Conservation (phyloP, 176 grass and related monocot genomes). For the Juncus inflexus region DNA sequence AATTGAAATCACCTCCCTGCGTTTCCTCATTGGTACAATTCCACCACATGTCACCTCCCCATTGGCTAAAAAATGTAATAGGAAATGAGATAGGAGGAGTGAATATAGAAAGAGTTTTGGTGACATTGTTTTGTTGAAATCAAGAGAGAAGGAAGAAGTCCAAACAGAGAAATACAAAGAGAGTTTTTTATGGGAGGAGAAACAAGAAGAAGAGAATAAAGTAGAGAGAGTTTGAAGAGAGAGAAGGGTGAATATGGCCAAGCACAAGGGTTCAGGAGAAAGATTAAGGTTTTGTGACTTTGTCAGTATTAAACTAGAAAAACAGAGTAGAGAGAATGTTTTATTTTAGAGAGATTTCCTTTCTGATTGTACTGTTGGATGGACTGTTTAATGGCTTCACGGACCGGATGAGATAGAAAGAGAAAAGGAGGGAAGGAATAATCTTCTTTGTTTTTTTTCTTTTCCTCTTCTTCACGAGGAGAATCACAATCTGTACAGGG, state of each 20-base stretch:
- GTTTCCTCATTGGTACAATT: slow-evolving; percentile 39
- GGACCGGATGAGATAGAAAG: background rate
- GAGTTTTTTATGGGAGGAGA: slow-evolving; percentile 32
- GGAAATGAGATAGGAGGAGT: slow-evolving; percentile 2
- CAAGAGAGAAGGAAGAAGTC: background rate
- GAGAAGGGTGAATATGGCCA: slow-evolving; percentile 24
- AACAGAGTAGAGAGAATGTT: background rate
- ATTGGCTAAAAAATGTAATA: slow-evolving; percentile 14
- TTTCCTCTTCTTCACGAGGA: too few relatives aligned
- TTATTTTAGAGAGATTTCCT: too few relatives aligned
- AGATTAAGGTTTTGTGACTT: background rate
- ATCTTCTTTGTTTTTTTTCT: too few relatives aligned
- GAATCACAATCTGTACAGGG: too few relatives aligned
- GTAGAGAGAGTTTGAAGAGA: slow-evolving; percentile 31
- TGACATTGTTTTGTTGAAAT: slow-evolving; percentile 2
- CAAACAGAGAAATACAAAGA: slow-evolving; percentile 58
- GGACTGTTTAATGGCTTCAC: slow-evolving; percentile 12
- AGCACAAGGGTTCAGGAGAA: slow-evolving; percentile 44
- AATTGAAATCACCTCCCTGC: slow-evolving; percentile 60
- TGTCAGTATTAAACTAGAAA: slow-evolving; percentile 3
- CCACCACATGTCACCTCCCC: slow-evolving; percentile 40
- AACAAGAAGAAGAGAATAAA: slow-evolving; percentile 40
- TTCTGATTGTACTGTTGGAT: too few relatives aligned
- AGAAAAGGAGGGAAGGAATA: background rate
- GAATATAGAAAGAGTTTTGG: background rate